Evolutionary conservation across 495 filamentous ascomycete genomes (phyloP).

Genomic region (Patellaria atrata): DNA sequence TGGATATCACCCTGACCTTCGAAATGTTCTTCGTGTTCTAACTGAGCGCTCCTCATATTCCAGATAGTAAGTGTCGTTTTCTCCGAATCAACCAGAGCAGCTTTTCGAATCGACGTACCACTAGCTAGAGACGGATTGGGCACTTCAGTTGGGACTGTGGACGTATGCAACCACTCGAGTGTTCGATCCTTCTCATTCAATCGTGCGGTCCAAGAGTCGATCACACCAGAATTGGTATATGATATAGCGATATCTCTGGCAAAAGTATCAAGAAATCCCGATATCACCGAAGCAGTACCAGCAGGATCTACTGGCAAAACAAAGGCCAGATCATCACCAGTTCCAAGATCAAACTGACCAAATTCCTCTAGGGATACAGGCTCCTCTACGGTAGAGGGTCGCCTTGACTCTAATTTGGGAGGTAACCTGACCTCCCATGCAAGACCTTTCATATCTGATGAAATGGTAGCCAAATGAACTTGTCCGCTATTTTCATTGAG

Average conservation of each 20-base stretch:
- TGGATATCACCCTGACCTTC: slow-evolving; percentile 58
- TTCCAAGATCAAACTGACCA: slow-evolving; percentile 54
- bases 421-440: slow-evolving; percentile 67
- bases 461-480: slow-evolving; percentile 66
- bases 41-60: slow-evolving; percentile 67
- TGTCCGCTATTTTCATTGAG: slow-evolving; percentile 34
- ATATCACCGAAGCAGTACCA: slow-evolving; percentile 51
- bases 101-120: slow-evolving; percentile 75
- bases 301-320: slow-evolving; percentile 85
- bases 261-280: slow-evolving; percentile 79
- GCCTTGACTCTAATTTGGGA: slow-evolving; percentile 12
- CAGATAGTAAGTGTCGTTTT: slow-evolving; percentile 79
- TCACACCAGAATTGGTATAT: slow-evolving; percentile 58
- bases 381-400: slow-evolving; percentile 5
- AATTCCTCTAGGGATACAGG: slow-evolving; percentile 44
- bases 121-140: slow-evolving; percentile 61
- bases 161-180: slow-evolving; percentile 75
- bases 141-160: slow-evolving; percentile 69
- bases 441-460: slow-evolving; percentile 66
- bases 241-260: slow-evolving; percentile 80
- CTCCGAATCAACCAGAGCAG: slow-evolving; percentile 60
- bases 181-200: slow-evolving; percentile 40
- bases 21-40: slow-evolving; percentile 70
- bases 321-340: slow-evolving; percentile 62
- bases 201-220: slow-evolving; percentile 78